Base-by-base conservation (phyloP, 768 basidiomycete species). In the Xerocomellus amylosporus region DNA sequence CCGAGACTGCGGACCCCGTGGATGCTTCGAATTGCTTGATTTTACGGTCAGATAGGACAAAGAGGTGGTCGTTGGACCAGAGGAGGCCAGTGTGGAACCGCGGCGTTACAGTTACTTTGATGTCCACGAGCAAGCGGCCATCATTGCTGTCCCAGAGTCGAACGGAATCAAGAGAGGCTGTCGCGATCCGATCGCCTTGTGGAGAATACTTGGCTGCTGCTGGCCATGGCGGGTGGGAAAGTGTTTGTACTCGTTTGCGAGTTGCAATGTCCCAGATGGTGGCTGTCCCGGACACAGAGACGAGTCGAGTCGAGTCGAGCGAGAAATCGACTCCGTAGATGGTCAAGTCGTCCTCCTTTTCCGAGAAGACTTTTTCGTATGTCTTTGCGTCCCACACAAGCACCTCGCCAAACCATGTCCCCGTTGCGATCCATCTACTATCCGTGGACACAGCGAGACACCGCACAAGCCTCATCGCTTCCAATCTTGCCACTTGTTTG, bases 1-100 rank as follows among this genome's bases (percentile, higher is more conserved):
- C 37, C 0, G 45, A 43, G 20, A 50, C 7, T 2, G 2, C 2
- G 37, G 20, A 51, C 14, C 53, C 58, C 1, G 49, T 55, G 9
- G 26, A 49, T 17, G 22, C n/a, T 15, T 60, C 17, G 10, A 60
- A 14, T 7, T 44, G 20, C 7, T 47, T 56, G 46, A 57, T 50
- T 38, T n/a, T 40, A 2, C 4, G 19, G 10, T 39, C 26, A 10
- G 48, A 36, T 15, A 53, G 4, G 20, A 56, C 17, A 3, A 53
- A 37, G 28, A 61, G 39, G 2, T 47, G 26, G 4, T 56, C 26
- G 2, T 44, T 38, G 0, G 20, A 46, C 58, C 60, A 61, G 36
- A 55, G 28, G 15, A 56, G 51, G 40, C 37, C 31, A 5, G 7
- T 37, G 50, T 50, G 41, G 37, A 36, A n/a, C 0, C 1, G 0